Percentiles rank a stretch among this genome's conserved stretches.
phyloP scores from a whole-genome alignment of 176 grass and related monocot genomes.

The Dactylis glomerata region DNA sequence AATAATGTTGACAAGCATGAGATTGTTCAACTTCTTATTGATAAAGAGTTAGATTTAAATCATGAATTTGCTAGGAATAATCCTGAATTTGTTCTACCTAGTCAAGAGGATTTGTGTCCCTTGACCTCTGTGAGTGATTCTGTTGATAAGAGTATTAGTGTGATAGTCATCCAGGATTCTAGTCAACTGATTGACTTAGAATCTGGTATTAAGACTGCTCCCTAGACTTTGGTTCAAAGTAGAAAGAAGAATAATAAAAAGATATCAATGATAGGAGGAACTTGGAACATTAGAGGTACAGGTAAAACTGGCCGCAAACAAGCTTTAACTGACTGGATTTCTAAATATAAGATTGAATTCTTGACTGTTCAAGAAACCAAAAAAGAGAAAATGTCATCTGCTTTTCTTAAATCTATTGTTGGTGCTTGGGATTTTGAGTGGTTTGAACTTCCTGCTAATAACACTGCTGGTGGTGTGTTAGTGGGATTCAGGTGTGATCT shows the following conservation, averaged over 20 bases:
- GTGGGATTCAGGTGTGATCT: not conserved
- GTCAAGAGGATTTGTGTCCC: too few relatives aligned
- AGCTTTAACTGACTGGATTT: not conserved
- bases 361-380: not conserved
- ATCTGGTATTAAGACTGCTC: not conserved
- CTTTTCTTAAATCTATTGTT: not conserved
- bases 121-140: rapidly evolving
- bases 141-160: too few relatives aligned
- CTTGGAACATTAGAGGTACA: not conserved
- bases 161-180: too few relatives aligned
- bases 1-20: too few relatives aligned
- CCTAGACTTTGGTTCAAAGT: not conserved
- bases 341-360: not conserved
- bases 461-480: not conserved
- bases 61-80: not conserved
- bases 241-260: not conserved
- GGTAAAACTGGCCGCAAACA: not conserved
- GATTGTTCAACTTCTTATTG: too few relatives aligned
- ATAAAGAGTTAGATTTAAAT: not conserved
- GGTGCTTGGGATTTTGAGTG: not conserved
- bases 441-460: not conserved
- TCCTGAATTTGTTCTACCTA: not conserved
- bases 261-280: not conserved
- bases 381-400: not conserved
- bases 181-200: not conserved